Percentiles rank a stretch among this genome's conserved stretches.
Evolutionary conservation across 2,329 filamentous ascomycete species (phyloP).

Genomic region (Eutypa lata): DNA sequence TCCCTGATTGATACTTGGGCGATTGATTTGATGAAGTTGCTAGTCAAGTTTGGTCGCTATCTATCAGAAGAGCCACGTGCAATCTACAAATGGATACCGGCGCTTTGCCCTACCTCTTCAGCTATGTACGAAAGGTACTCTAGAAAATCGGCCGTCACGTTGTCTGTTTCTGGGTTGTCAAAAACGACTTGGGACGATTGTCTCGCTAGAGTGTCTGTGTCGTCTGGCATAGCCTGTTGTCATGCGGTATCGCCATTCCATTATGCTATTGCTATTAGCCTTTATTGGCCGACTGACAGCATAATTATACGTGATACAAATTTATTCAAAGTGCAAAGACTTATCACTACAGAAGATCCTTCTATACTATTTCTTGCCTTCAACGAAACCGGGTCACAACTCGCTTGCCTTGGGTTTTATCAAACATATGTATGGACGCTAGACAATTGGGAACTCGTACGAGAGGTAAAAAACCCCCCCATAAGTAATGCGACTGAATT

Average conservation of each 20-base stretch:
- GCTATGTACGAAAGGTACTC: constrained; percentile 16
- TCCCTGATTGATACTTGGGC: constrained; percentile 18
- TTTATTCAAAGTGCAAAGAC: constrained; percentile 8
- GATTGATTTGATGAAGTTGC: constrained; percentile 18
- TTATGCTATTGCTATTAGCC: constrained; percentile 12
- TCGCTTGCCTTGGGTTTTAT: constrained; percentile 11
- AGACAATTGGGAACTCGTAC: constrained; percentile 4
- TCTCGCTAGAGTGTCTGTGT: constrained; percentile 18
- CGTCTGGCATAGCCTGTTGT: constrained; percentile 6
- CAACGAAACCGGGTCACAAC: constrained; percentile 7
- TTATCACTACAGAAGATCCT: constrained; percentile 9
- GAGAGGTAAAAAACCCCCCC: constrained; percentile 2
- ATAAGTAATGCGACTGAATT: constrained; percentile 8
- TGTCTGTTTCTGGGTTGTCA: constrained; percentile 18
- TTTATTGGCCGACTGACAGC: constrained; percentile 1
- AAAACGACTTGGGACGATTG: constrained; percentile 24
- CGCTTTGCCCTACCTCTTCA: constrained; percentile 19
- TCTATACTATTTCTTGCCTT: constrained; percentile 10
- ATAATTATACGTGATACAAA: constrained; percentile 16
- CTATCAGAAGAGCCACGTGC: constrained; percentile 16
- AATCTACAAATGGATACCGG: constrained; percentile 23
- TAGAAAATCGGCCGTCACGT: constrained; percentile 4
- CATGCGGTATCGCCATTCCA: constrained; percentile 10
- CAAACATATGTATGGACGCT: constrained; percentile 10
- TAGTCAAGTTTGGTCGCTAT: constrained; percentile 17